Evolutionary conservation across 345 rosid species (phyloP).

Genomic region (Eucalyptus marginata): DNA sequence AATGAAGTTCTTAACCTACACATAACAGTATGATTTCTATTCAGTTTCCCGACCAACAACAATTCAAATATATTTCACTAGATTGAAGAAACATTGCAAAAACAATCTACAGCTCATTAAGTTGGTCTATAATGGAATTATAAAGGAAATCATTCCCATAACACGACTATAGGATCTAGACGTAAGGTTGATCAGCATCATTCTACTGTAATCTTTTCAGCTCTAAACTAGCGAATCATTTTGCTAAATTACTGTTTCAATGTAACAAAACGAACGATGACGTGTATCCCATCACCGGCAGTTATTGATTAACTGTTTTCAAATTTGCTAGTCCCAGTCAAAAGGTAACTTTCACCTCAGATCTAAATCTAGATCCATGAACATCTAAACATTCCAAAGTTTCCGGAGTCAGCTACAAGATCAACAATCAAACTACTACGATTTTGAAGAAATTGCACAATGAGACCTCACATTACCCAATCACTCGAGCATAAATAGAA

Average conservation of each 20-base stretch:
- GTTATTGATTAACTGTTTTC: neutral
- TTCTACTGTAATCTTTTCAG: neutral
- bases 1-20: neutral
- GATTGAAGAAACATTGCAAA: neutral
- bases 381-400: neutral
- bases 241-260: neutral
- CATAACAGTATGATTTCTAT: neutral
- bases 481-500: neutral
- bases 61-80: neutral
- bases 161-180: neutral
- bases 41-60: neutral
- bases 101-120: neutral
- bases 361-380: neutral
- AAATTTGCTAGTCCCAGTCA: neutral
- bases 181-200: neutral
- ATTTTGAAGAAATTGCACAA: neutral
- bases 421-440: neutral
- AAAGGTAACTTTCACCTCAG: neutral
- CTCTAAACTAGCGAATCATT: neutral
- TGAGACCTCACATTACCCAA: neutral
- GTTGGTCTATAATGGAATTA: neutral
- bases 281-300: accelerated
- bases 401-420: neutral
- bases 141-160: neutral
- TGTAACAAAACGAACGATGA: neutral